Base-by-base conservation (phyloP, 768 basidiomycete genomes). In the Sarcodon aspratus region DNA sequence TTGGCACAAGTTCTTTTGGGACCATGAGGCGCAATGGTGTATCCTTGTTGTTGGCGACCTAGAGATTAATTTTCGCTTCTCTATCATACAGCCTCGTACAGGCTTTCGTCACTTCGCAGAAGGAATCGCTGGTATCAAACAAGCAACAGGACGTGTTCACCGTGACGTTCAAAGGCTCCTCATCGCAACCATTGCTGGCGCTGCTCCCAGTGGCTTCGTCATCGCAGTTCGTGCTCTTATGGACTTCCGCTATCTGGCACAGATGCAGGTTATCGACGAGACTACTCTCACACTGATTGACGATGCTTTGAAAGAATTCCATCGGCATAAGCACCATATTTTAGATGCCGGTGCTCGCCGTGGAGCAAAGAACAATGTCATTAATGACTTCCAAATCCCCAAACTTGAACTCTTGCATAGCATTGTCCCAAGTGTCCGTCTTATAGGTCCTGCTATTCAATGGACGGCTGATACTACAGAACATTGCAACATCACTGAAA, bases 71-170 rank as follows among this genome's bases (percentile, higher is more conserved):
- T 15, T 37, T 15, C 15, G 36, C 10, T 37, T 37, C 36, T 37
- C 36, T 10, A 10, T 37, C 36, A 37, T 37, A 10, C 36, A 37
- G 36, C 36, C 36, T 10, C 15, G 36, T 15, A 37, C 10, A 10
- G 36, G 36, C 36, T 37, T 10, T 37, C 36, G 36, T 37, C 36
- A 37, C 15, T 37, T 37, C 36, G 10, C 36, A 10, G 10, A 10
- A 10, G 36, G 36, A 37, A 37, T 37, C 36, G 10, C 63, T 6
- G 55, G 58, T 7, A 36, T 73, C 31, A 70, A 71, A 31, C 70
- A 73, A 48, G 65, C 69, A 18, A 71, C 72, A 7, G 68, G 70
- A 1, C 47, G 60, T 1, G 68, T 71, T 27, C 67, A 71, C 45
- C 36, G 15, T 37, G 10, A 37, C 36, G 15, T 37, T 37, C 36